phyloP scores from a whole-genome alignment of 305 asterid species.

The Coffea humblotiana region DNA sequence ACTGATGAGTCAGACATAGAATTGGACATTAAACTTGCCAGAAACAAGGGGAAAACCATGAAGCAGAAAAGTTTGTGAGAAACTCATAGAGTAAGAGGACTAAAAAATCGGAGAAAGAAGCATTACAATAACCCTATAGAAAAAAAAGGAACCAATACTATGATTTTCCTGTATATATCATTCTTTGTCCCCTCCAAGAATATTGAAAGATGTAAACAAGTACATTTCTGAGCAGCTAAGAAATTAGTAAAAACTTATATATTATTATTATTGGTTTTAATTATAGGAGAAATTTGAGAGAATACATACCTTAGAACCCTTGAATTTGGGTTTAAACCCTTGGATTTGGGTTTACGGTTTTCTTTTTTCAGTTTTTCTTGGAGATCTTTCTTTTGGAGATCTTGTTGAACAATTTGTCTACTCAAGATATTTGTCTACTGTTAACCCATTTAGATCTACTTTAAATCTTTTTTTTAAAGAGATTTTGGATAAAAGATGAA shows the following conservation, averaged over 20 bases:
- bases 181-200: background rate
- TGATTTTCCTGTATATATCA: background rate
- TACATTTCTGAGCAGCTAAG: slow-evolving; percentile 18
- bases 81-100: background rate
- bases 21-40: background rate
- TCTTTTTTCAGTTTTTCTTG: too few species aligned
- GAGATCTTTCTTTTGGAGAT: too few species aligned
- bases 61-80: background rate
- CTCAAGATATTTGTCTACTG: too few species aligned
- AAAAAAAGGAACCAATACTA: background rate
- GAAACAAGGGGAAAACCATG: background rate
- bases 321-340: too few species aligned
- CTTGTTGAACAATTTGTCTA: too few species aligned
- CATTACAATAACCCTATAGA: background rate
- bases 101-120: background rate
- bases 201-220: slow-evolving; percentile 16
- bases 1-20: background rate
- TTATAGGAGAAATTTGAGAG: too few species aligned
- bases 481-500: too few species aligned
- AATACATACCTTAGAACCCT: too few species aligned
- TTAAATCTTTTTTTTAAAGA: too few species aligned
- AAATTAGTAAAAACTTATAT: slow-evolving; percentile 15
- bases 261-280: too few species aligned
- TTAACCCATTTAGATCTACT: too few species aligned
- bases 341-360: too few species aligned